A percentile compares a stretch with the other conserved stretches of the same genome.
These are phyloP conservation scores for Fusarium fracticaudum DNA, from an alignment of 2,329 filamentous ascomycete genomes.

Conservation along the genomic window DNA sequence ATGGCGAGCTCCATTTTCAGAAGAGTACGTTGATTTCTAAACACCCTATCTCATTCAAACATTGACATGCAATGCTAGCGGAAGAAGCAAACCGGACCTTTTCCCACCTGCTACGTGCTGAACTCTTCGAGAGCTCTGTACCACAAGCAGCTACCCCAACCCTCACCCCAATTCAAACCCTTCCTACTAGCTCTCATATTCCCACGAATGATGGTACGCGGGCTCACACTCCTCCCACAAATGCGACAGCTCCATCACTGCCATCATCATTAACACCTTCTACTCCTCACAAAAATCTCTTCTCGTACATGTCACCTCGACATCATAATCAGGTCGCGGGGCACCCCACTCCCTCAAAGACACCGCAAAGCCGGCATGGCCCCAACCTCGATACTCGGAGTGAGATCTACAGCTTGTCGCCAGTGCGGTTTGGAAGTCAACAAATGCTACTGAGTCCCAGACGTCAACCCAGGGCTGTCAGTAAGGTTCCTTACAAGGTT, in stretches of 20 bases:
- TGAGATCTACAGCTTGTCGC: slow-evolving; percentile 94
- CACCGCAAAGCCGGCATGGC: slow-evolving; percentile 86
- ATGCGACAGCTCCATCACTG: slow-evolving; percentile 67
- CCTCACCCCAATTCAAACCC: slow-evolving; percentile 66
- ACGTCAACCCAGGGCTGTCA: slow-evolving; percentile 87
- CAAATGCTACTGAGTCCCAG: slow-evolving; percentile 91
- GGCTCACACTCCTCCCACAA: slow-evolving; percentile 83
- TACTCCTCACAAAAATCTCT: slow-evolving; percentile 97
- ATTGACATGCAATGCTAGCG: slow-evolving; percentile 56
- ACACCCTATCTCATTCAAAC: neutral
- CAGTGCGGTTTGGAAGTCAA: slow-evolving; percentile 91
- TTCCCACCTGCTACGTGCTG: slow-evolving; percentile 84
- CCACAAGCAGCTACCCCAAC: slow-evolving; percentile 79
- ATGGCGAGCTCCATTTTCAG: slow-evolving; percentile 93
- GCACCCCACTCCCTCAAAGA: slow-evolving; percentile 89
- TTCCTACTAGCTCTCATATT: slow-evolving; percentile 60
- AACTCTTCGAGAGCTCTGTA: slow-evolving; percentile 91
- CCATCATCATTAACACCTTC: slow-evolving; percentile 85
- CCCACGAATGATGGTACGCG: slow-evolving; percentile 72
- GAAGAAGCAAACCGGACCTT: slow-evolving; percentile 97
- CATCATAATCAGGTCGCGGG: slow-evolving; percentile 76
- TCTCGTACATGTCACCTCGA: slow-evolving; percentile 84
- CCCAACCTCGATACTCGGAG: slow-evolving; percentile 89
- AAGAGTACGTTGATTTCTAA: slow-evolving; percentile 69
- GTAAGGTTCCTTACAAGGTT: slow-evolving; percentile 98